Conservation (phyloP, 1,284 basidiomycete genomes). For the Pseudozyma tsukubaensis region DNA sequence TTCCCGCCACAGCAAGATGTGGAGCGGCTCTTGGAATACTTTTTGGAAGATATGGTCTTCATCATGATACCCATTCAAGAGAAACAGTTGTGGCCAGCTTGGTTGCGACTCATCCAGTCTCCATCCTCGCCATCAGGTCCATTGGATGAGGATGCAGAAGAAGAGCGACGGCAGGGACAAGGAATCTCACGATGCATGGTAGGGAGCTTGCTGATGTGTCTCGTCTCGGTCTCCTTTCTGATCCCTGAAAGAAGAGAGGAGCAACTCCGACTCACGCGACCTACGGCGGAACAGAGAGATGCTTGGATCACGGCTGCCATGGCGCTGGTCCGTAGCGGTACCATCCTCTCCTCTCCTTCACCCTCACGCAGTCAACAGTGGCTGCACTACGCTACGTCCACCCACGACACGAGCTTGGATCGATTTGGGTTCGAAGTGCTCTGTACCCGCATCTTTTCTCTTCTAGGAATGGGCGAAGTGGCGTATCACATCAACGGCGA, state of each 20-base stretch:
- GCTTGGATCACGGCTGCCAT: slow-evolving; percentile 31
- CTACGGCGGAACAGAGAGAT: slow-evolving; percentile 28
- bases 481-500: slow-evolving; percentile 34
- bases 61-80: slow-evolving; percentile 42
- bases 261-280: slow-evolving; percentile 12
- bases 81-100: slow-evolving; percentile 35
- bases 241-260: slow-evolving; percentile 27
- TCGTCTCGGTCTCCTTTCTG: slow-evolving; percentile 21
- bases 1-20: slow-evolving; percentile 35
- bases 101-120: slow-evolving; percentile 11
- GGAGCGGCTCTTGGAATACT: slow-evolving; percentile 27
- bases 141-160: background rate
- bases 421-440: slow-evolving; percentile 35
- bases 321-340: slow-evolving; percentile 25
- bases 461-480: slow-evolving; percentile 30
- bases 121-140: background rate
- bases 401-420: slow-evolving; percentile 28
- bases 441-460: slow-evolving; percentile 17
- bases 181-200: slow-evolving; percentile 35
- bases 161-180: background rate
- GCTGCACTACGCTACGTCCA: slow-evolving; percentile 21
- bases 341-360: background rate
- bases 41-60: slow-evolving; percentile 32
- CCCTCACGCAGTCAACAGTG: background rate
- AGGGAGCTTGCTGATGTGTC: slow-evolving; percentile 29